Percentiles rank a stretch among this genome's conserved stretches.
Evolutionary conservation across 164 flowering plant species (phyloP).

Genomic region (Tetracentron sinense): DNA sequence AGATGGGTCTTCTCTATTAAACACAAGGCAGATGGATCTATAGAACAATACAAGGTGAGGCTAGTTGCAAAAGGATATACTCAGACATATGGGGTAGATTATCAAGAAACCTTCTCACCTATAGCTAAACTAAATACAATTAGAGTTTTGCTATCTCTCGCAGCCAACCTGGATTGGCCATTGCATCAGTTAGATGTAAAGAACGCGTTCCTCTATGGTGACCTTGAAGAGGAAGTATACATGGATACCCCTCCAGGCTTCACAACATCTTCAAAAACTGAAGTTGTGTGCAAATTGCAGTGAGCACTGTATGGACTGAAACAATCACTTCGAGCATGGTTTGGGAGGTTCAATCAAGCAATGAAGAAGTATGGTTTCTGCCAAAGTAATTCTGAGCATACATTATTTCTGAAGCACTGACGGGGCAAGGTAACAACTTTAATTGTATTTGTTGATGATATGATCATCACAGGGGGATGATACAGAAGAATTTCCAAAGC

Average conservation of each 20-base stretch:
- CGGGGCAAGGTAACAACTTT: background rate
- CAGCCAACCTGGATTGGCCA: background rate
- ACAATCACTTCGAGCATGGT: too few species aligned
- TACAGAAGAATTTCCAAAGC: background rate
- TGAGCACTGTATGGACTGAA: background rate
- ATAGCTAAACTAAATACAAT: background rate
- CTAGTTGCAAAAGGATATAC: background rate
- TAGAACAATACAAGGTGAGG: too few species aligned
- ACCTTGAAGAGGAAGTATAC: background rate
- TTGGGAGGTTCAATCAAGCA: background rate
- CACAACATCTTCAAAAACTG: background rate
- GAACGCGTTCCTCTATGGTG: background rate
- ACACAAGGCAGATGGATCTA: too few species aligned
- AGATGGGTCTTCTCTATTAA: too few species aligned
- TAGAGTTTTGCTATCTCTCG: background rate
- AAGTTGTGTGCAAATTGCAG: background rate
- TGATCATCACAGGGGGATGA: constrained; percentile 1
- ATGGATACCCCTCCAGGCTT: background rate
- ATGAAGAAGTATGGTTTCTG: background rate
- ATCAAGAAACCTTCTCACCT: background rate
- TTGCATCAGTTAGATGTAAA: background rate
- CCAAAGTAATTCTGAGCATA: too few species aligned
- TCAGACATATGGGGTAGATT: background rate
- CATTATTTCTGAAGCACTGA: constrained; percentile 1
- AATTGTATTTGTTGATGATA: background rate